Evolutionary conservation across 1,284 basidiomycete genomes (phyloP).

Genomic region (Malassezia sympodialis): DNA sequence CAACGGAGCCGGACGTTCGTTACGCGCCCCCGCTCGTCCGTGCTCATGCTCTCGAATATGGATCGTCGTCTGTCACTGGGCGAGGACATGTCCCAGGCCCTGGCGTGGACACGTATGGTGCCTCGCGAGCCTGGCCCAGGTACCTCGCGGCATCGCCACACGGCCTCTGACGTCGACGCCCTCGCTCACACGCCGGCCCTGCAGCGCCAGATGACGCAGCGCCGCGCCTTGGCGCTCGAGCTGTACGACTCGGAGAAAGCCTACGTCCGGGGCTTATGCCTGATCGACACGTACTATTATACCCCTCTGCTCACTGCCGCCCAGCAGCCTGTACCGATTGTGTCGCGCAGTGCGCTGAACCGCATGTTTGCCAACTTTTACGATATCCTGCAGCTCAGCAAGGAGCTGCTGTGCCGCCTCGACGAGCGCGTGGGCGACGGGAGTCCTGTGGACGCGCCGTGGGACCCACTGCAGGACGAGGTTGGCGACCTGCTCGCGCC

Average conservation of each 20-base stretch:
- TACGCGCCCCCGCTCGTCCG: conserved; percentile 4
- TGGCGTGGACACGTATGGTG: not conserved
- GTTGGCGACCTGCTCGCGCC: conserved; percentile 44
- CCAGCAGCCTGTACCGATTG: conserved; percentile 58
- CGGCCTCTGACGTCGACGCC: not conserved
- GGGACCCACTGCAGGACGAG: conserved; percentile 31
- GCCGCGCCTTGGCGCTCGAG: conserved; percentile 27
- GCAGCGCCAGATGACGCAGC: conserved; percentile 16
- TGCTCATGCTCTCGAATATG: conserved; percentile 2
- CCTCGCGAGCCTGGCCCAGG: not conserved
- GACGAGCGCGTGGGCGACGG: conserved; percentile 49
- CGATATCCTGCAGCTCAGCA: conserved; percentile 80
- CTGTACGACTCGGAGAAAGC: conserved; percentile 39
- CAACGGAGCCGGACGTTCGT: conserved; percentile 6
- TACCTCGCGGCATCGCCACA: not conserved
- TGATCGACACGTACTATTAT: conserved; percentile 37
- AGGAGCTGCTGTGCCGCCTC: conserved; percentile 62
- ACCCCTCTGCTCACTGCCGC: conserved; percentile 55
- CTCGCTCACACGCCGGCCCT: not conserved
- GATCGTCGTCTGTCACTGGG: conserved; percentile 13
- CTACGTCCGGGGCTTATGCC: conserved; percentile 33
- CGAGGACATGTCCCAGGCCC: not conserved
- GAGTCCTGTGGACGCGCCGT: conserved; percentile 46
- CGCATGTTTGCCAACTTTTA: conserved; percentile 78
- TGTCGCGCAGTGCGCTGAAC: conserved; percentile 61